Base-by-base conservation (phyloP, 179 eudicot genomes). In the Carnegiea gigantea region DNA sequence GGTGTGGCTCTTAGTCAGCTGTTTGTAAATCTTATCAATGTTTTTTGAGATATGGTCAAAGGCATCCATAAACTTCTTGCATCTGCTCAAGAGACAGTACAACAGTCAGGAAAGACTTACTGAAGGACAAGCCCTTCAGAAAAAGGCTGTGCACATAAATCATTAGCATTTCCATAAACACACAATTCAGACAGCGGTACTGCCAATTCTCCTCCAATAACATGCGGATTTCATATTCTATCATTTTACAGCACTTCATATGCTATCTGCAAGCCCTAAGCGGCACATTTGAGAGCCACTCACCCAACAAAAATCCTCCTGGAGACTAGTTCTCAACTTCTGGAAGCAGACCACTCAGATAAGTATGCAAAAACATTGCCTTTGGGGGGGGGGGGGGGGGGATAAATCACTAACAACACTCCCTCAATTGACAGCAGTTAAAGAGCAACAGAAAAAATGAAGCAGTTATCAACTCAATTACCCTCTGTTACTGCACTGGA, bases 11-110 rank as follows among this genome's bases (percentile, higher is more conserved):
- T 83, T 93, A 17, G 99, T 97, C 49, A 97, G 90, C 86, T 95
- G 95, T 83, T 97, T 97, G 93, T 97, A 97, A 62, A 97, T 97
- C 88, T 89, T 93, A 89, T 95, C 97, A 81, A 97, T 97, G 86
- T 86, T 93, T 26, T 87, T 83, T 49, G 95, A 88, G 74, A 97
- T 92, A 81, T 97, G 99, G 82, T 89, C 86, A 86, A 94, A 97
- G 26, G 99, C 99, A 80, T 92, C 95, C 97, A 89, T 95, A 81
- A 97, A 95, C 79, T 89, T 87, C 59, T 81, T 91, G 83, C 83
- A 82, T 89, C 99, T 96, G 94, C 75, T 77, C 73, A 77, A 81
- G 57, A 67, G 75, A 82, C 78, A 67, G 77, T 73, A 79, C 5
- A 17, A 67, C 24, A 18, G 76, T 70, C 18, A 77, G 40, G 18